Base-by-base conservation (phyloP, 108 stramenopile species). In the Stephanodiscus triporus region DNA sequence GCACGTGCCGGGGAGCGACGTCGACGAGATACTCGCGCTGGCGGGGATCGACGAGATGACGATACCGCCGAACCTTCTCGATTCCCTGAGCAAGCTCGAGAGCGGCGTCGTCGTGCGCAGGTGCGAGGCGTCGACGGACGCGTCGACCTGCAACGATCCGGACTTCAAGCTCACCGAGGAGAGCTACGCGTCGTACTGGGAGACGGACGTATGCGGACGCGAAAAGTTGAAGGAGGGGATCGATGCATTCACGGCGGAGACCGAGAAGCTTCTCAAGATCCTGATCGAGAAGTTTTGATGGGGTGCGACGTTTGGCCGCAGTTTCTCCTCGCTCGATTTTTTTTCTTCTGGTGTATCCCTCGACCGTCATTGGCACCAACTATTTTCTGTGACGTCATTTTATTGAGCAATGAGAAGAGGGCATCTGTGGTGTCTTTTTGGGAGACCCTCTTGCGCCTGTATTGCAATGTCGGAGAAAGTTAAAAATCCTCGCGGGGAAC, bases 141-240 rank as follows among this genome's bases (percentile, higher is more conserved):
- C 79, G 34, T 84, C 88, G 26, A 60, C 84, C 19, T 88, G 91
- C 79, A 65, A 61, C 38, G 87, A 85, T 51, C 88, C 88, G 14
- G 83, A 87, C 63, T 82, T 87, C 66, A 68, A 24, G 38, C 87
- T 87, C 36, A 74, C 75, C 8, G 55, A 80, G 54, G 73, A 76
- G 27, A 71, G 87, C 16, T 96, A 89, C 73, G 80, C 88, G 37
- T 30, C 69, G 38, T 68, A 87, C 73, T 87, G 94, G 83, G 94
- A 96, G 60, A 85, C 86, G n/a, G 97, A 98, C 84, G 66, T 66
- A 14, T 98, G 97, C 84, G 98, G 96, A 57, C 85, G 76, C 38
- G 95, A 96, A 57, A 99, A 98, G 85, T 77, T 99, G 29, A 82
- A 82, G 40, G 97, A 98, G 77, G 99, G 97, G 8, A 97, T 99